Conservation (phyloP, 2,329 filamentous ascomycete species). For the Aaosphaeria pasadenensis region DNA sequence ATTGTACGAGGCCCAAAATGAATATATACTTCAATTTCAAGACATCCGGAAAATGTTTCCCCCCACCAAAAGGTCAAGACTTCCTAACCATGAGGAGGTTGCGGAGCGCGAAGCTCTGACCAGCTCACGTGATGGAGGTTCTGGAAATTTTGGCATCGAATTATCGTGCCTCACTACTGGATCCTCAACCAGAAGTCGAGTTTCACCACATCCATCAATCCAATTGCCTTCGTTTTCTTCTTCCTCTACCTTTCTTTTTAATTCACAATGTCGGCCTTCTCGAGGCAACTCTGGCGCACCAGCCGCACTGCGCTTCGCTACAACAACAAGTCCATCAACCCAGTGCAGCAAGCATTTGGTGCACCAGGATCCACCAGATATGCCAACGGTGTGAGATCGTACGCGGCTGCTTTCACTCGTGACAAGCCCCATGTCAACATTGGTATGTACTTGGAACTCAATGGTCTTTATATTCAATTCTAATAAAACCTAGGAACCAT, state of each 20-base stretch:
- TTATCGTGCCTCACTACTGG: too few relatives aligned
- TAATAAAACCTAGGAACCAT: slow-evolving; percentile 68
- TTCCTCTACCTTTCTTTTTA: slow-evolving; percentile 19
- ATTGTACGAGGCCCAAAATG: slow-evolving; percentile 1
- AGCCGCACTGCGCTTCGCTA: slow-evolving; percentile 71
- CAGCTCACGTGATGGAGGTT: not conserved
- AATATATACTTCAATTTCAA: not conserved
- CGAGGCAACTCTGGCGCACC: slow-evolving; percentile 80
- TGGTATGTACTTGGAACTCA: slow-evolving; percentile 54
- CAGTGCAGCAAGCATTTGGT: slow-evolving; percentile 69
- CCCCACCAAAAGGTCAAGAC: not conserved
- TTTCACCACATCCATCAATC: not conserved
- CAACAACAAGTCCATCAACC: slow-evolving; percentile 63
- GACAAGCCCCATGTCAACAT: slow-evolving; percentile 98
- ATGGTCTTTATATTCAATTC: slow-evolving; percentile 64
- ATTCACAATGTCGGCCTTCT: slow-evolving; percentile 73
- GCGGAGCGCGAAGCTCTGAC: not conserved
- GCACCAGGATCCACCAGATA: slow-evolving; percentile 62
- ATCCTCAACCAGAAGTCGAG: too few relatives aligned
- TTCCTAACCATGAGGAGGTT: too few relatives aligned
- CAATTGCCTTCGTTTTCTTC: slow-evolving; percentile 18
- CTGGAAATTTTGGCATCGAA: not conserved
- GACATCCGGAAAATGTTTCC: slow-evolving; percentile 5
- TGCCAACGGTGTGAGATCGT: slow-evolving; percentile 61
- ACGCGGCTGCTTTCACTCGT: slow-evolving; percentile 72